phyloP scores from a whole-genome alignment of 352 stramenopile genomes.

The Plasmopara muralis region DNA sequence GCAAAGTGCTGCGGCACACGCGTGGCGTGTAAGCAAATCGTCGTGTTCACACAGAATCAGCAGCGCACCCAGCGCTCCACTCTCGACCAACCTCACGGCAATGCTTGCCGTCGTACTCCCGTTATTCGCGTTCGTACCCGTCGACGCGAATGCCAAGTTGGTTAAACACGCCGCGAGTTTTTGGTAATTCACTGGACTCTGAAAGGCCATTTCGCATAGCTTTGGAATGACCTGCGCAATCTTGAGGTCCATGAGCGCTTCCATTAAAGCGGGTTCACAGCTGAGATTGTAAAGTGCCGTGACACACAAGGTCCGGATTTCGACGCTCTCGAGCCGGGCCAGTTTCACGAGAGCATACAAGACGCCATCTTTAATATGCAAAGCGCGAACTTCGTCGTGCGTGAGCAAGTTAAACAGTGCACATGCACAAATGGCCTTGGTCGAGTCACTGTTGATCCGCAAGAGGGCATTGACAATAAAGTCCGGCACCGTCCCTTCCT shows the following conservation, averaged over 20 bases:
- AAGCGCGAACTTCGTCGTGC: slow-evolving; percentile 68
- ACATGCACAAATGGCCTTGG: slow-evolving; percentile 82
- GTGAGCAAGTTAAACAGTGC: slow-evolving; percentile 84
- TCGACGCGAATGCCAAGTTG: slow-evolving; percentile 50
- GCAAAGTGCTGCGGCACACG: slow-evolving; percentile 64
- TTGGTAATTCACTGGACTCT: slow-evolving; percentile 68
- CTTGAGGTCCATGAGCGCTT: slow-evolving; percentile 80
- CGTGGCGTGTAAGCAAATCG: slow-evolving; percentile 61
- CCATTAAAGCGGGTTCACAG: slow-evolving; percentile 58
- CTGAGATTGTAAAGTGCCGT: slow-evolving; percentile 81
- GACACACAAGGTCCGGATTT: slow-evolving; percentile 76
- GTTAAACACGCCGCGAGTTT: slow-evolving; percentile 67
- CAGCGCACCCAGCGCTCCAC: slow-evolving; percentile 54
- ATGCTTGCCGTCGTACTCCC: slow-evolving; percentile 8
- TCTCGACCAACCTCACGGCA: slow-evolving; percentile 46
- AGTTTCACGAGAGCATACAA: slow-evolving; percentile 86
- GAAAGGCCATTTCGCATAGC: slow-evolving; percentile 82
- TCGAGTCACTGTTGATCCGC: slow-evolving; percentile 85
- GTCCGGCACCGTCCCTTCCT: slow-evolving; percentile 79
- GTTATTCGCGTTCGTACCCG: slow-evolving; percentile 15
- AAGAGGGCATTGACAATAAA: slow-evolving; percentile 87
- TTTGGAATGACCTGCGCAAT: slow-evolving; percentile 81
- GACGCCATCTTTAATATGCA: slow-evolving; percentile 82
- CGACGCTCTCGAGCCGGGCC: slow-evolving; percentile 68
- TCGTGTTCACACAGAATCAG: slow-evolving; percentile 66